Base-by-base conservation (phyloP, 371 early-diverging fungal species). In the Mucor plumbeus region DNA sequence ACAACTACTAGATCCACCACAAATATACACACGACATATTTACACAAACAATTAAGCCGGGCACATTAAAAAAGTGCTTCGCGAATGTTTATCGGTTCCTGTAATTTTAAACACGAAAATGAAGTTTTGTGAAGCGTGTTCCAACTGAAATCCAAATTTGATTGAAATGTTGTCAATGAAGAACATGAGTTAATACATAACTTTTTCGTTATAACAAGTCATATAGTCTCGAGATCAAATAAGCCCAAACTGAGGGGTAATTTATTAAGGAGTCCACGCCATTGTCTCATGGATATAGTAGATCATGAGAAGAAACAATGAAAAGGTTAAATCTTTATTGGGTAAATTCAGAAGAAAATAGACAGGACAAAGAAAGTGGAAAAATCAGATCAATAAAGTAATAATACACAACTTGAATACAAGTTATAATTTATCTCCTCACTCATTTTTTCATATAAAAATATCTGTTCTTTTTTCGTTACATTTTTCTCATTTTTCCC, bases 101-200 rank as follows among this genome's bases (percentile, higher is more conserved):
- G 17, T 17, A 44, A 44, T 26, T 26, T 26, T 26, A 26, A 26
- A 44, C 44, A 17, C 44, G 44, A 44, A 44, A 44, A 17, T 44
- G 44, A 9, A 44, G 26, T 26, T 26, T 1, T 26, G 26, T 26
- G 26, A 26, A 14, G 43, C 43, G 43, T 15, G 43, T 43, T 43
- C n/a, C 43, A 43, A 14, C 5, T 10, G 13, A 40, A 14, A 10
- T 11, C 9, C 9, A n/a, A 57, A 38, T 26, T 26, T 26, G 35
- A n/a, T 1, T 14, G 43, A 60, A 60, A 60, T 26, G 60, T 43
- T 44, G 60, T 31, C 60, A 60, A 26, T 33, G 44, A 4, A 60
- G 8, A 31, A 44, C 21, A 40, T 7, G 4, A 34, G 15, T 9
- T 9, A 36, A 36, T 15, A 56, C 15, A n/a, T 19, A 0, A 7